Conservation (phyloP, 2,329 filamentous ascomycete genomes). For the Thielaviopsis musarum region DNA sequence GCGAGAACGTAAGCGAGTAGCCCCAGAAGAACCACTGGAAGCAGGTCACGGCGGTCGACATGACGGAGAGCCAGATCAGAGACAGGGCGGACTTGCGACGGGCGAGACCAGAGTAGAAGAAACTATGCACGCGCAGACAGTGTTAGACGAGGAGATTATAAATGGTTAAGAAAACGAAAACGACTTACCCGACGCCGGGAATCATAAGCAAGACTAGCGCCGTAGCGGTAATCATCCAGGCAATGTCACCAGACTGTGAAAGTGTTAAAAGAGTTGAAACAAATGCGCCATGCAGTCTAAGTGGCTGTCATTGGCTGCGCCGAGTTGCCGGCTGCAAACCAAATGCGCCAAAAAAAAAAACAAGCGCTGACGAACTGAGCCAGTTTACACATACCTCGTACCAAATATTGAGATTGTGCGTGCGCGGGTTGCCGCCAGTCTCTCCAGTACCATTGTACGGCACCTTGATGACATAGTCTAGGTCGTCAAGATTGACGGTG, state of each 20-base stretch:
- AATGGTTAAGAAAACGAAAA: background rate
- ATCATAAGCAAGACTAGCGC: constrained; percentile 84
- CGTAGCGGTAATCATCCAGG: constrained; percentile 67
- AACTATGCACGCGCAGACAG: constrained; percentile 20
- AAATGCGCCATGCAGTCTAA: background rate
- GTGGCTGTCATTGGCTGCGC: background rate
- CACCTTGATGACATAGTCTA: constrained; percentile 29
- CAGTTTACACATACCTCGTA: constrained; percentile 42
- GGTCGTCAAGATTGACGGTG: constrained; percentile 25
- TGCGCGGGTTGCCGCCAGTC: constrained; percentile 51
- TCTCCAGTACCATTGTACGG: constrained; percentile 47
- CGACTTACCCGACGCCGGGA: constrained; percentile 58
- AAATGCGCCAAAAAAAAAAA: constrained; percentile 4
- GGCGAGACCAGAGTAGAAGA: constrained; percentile 87
- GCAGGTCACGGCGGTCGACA: constrained; percentile 65
- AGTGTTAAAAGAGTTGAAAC: background rate
- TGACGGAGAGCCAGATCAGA: constrained; percentile 78
- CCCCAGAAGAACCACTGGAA: constrained; percentile 97
- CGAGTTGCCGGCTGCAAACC: too few relatives aligned
- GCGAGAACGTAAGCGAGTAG: constrained; percentile 68
- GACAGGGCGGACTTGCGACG: constrained; percentile 79
- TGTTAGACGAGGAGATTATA: constrained; percentile 1
- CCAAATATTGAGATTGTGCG: constrained; percentile 58
- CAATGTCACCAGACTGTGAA: constrained; percentile 58
- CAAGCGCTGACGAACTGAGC: background rate